phyloP scores from a whole-genome alignment of 805 yeast species.

The Isabelozyma gotoi region DNA sequence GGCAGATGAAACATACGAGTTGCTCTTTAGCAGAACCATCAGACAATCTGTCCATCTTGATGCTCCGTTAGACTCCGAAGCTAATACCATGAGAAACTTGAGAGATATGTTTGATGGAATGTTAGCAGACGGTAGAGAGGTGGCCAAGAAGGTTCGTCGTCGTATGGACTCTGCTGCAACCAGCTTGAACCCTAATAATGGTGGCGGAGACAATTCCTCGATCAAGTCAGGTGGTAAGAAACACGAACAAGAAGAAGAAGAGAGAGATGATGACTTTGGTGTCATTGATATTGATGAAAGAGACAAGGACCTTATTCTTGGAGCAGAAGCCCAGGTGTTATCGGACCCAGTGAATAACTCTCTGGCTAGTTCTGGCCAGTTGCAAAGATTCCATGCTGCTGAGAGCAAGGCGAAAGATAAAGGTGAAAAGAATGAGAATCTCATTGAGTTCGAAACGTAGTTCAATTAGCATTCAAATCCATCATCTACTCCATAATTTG shows the following conservation, averaged over 20 bases:
- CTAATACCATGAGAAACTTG: conserved; percentile 55
- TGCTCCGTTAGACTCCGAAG: conserved; percentile 47
- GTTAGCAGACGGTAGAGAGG: conserved; percentile 88
- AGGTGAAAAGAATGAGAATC: conserved; percentile 16
- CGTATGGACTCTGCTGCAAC: conserved; percentile 75
- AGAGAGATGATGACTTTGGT: conserved; percentile 46
- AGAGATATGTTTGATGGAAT: conserved; percentile 89
- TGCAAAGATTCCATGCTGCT: conserved; percentile 25
- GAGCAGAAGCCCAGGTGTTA: conserved; percentile 47
- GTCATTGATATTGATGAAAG: conserved; percentile 38
- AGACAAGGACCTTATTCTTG: conserved; percentile 49
- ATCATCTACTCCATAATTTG: not conserved
- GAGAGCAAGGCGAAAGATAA: conserved; percentile 7
- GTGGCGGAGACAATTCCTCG: conserved; percentile 25
- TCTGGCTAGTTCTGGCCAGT: conserved; percentile 16
- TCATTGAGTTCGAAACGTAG: conserved; percentile 47
- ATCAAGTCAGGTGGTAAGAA: conserved; percentile 23
- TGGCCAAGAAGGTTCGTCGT: conserved; percentile 84
- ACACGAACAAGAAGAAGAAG: conserved; percentile 40
- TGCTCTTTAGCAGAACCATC: conserved; percentile 71
- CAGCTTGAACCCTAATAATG: conserved; percentile 13
- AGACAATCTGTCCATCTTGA: conserved; percentile 67
- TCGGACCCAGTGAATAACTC: conserved; percentile 19
- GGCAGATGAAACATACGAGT: conserved; percentile 91
- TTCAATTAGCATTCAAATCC: not conserved